These are phyloP conservation scores for Spatholobus suberectus DNA, from an alignment of 306 rosid genomes.

Conservation along the genomic window DNA sequence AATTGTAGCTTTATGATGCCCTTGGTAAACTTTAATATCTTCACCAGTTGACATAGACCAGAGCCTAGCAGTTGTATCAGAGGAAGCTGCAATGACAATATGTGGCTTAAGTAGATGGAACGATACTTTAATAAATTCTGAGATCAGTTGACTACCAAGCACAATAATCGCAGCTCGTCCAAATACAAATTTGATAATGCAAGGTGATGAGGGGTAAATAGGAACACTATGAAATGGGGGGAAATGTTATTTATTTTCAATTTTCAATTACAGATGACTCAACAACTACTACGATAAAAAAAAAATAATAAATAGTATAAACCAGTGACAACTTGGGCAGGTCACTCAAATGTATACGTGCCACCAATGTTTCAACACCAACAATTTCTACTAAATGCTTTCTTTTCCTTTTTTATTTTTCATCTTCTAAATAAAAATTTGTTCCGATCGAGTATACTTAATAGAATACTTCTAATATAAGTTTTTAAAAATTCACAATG, in stretches of 20 bases:
- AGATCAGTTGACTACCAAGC: slow-evolving; percentile 12
- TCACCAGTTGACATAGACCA: slow-evolving; percentile 93
- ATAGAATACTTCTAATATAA: not conserved
- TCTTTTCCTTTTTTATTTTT: not conserved
- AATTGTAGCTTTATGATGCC: slow-evolving; percentile 95
- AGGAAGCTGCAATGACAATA: slow-evolving; percentile 74
- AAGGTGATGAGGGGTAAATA: too few relatives aligned
- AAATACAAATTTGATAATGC: slow-evolving; percentile 23
- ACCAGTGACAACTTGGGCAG: not conserved
- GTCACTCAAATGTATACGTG: not conserved
- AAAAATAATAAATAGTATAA: not conserved
- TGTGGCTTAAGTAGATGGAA: slow-evolving; percentile 1
- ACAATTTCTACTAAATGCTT: not conserved
- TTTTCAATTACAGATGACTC: not conserved
- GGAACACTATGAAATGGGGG: not conserved
- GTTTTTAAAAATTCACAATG: not conserved
- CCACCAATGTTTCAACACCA: not conserved
- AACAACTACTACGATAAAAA: not conserved
- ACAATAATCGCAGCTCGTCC: not conserved
- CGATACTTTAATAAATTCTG: not conserved
- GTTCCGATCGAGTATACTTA: not conserved
- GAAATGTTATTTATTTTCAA: not conserved
- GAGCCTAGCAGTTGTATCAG: slow-evolving; percentile 94
- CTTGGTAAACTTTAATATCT: slow-evolving; percentile 85
- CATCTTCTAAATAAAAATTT: not conserved